Conservation (phyloP, 306 rosid species). For the Quercus robur region DNA sequence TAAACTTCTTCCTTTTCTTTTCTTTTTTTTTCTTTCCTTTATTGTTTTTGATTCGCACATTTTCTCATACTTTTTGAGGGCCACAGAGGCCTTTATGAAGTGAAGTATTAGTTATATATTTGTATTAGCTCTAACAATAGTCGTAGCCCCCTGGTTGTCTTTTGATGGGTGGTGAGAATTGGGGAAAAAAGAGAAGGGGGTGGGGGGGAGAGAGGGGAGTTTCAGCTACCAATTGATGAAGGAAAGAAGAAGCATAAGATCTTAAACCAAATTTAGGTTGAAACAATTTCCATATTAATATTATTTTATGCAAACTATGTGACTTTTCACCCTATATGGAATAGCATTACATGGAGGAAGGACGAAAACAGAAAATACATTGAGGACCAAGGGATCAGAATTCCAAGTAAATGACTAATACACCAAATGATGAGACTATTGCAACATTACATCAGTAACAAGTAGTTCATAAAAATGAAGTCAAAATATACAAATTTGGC, state of each 20-base stretch:
- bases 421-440: not conserved
- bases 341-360: not conserved
- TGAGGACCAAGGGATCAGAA: not conserved
- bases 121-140: too few species aligned
- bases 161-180: not conserved
- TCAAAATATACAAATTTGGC: not conserved
- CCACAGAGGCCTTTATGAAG: too few species aligned
- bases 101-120: too few species aligned
- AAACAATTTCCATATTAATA: not conserved
- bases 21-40: too few species aligned
- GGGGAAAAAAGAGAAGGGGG: too few species aligned
- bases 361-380: not conserved
- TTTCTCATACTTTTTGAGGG: too few species aligned
- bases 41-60: too few species aligned
- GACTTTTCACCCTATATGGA: not conserved
- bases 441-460: not conserved
- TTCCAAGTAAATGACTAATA: not conserved
- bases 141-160: not conserved
- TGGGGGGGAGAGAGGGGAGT: not conserved
- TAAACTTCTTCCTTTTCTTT: not conserved
- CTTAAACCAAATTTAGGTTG: not conserved
- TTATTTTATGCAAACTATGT: not conserved
- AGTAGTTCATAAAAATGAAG: not conserved
- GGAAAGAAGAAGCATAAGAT: not conserved
- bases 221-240: not conserved